Evolutionary conservation across 768 basidiomycete genomes (phyloP).

Genomic region (Thelephora ganbajun): DNA sequence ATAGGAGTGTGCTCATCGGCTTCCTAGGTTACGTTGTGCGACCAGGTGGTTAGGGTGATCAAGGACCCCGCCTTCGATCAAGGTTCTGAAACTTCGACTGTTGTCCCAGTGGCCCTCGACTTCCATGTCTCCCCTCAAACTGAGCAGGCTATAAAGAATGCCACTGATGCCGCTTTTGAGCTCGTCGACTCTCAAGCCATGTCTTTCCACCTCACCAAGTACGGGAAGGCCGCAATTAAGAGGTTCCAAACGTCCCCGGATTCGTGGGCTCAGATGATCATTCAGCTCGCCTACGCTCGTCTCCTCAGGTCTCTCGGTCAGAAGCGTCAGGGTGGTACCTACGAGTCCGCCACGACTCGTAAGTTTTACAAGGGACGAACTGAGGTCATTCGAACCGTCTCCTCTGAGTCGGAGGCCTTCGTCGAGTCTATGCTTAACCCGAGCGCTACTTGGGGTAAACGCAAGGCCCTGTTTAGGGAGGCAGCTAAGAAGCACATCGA

Average conservation of each 20-base stretch:
- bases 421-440: constrained; percentile 58
- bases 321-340: constrained; percentile 52
- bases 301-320: constrained; percentile 28
- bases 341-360: constrained; percentile 88
- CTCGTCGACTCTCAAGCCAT: constrained; percentile 54
- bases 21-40: constrained; percentile 37
- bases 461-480: constrained; percentile 36
- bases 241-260: constrained; percentile 82
- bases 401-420: constrained; percentile 64
- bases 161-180: constrained; percentile 38
- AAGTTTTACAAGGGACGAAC: constrained; percentile 83
- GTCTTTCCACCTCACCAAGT: constrained; percentile 48
- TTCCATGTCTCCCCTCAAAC: constrained; percentile 44
- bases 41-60: constrained; percentile 50
- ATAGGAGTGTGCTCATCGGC: neutral
- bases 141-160: constrained; percentile 35
- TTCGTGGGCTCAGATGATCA: constrained; percentile 86
- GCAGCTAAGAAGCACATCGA: constrained; percentile 53
- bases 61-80: constrained; percentile 52
- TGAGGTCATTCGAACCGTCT: constrained; percentile 83
- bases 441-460: constrained; percentile 22
- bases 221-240: constrained; percentile 84
- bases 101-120: constrained; percentile 32
- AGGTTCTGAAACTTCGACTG: constrained; percentile 18
- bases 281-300: constrained; percentile 80